These are phyloP conservation scores for Eremochloa ophiuroides DNA, from an alignment of 176 grass and related monocot species.

Conservation along the genomic window DNA sequence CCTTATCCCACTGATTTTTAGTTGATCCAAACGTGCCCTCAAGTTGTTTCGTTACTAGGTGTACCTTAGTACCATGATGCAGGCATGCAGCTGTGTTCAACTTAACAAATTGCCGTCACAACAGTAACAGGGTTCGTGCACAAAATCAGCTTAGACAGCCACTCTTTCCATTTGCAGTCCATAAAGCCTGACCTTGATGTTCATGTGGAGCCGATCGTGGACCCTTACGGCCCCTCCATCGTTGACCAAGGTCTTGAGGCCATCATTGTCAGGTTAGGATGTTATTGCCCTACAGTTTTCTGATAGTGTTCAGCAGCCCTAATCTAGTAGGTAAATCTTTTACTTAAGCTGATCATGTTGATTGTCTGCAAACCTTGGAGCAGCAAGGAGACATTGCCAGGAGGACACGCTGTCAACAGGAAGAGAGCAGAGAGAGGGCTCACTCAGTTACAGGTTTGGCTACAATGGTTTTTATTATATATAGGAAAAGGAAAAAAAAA, in stretches of 20 bases:
- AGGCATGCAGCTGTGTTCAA: not conserved
- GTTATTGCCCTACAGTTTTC: not conserved
- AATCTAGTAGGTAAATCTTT: not conserved
- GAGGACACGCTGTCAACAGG: constrained; percentile 72
- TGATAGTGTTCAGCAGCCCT: not conserved
- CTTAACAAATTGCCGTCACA: not conserved
- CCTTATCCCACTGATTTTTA: too few relatives aligned
- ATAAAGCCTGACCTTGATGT: constrained; percentile 64
- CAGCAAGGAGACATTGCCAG: constrained; percentile 84
- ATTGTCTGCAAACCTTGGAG: not conserved
- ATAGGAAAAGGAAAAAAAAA: not conserved
- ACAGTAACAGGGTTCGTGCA: not conserved
- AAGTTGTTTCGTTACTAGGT: too few relatives aligned
- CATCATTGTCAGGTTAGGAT: constrained; percentile 79
- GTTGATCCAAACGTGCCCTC: too few relatives aligned
- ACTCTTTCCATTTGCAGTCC: constrained; percentile 43
- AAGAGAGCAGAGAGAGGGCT: constrained; percentile 81
- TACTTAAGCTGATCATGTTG: not conserved
- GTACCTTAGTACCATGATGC: not conserved
- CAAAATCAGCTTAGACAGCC: not conserved
- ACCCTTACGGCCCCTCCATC: constrained; percentile 83
- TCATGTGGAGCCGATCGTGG: constrained; percentile 58
- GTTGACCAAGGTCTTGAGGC: constrained; percentile 63
- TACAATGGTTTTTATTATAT: not conserved
- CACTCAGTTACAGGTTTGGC: constrained; percentile 57